phyloP scores from a whole-genome alignment of 768 basidiomycete genomes.

The Agaricus blazei region DNA sequence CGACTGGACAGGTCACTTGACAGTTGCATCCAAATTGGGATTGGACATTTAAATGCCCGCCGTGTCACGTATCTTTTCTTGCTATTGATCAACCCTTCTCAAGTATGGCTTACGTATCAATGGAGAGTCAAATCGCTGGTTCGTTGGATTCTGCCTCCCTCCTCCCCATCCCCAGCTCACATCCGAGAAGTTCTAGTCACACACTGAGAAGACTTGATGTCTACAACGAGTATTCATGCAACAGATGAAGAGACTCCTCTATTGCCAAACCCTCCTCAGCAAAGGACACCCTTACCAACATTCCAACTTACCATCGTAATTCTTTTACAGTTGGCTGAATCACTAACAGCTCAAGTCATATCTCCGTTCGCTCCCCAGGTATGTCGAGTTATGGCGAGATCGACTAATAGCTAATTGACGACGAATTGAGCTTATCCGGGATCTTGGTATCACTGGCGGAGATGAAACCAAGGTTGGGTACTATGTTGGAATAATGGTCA shows the following conservation, averaged over 20 bases:
- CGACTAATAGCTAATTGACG: neutral
- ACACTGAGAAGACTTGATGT: neutral
- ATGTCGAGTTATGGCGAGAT: constrained; percentile 12
- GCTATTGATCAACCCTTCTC: no score
- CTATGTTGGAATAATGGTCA: constrained; percentile 73
- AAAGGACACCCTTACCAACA: constrained; percentile 58
- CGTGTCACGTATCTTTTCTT: no score
- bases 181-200: no score
- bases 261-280: constrained; percentile 33
- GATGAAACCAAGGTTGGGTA: constrained; percentile 69
- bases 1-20: no score
- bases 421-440: constrained; percentile 50
- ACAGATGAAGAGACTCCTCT: constrained; percentile 63
- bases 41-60: no score
- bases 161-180: no score
- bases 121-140: no score
- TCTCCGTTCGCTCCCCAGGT: constrained; percentile 75
- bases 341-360: constrained; percentile 71
- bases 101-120: no score
- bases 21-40: no score
- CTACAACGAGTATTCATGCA: constrained; percentile 17
- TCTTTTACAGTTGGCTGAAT: constrained; percentile 72
- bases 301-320: constrained; percentile 66
- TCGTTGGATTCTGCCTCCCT: no score
- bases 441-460: constrained; percentile 63